Base-by-base conservation (phyloP, 2,329 filamentous ascomycete species). In the Gnomoniopsis sp. region DNA sequence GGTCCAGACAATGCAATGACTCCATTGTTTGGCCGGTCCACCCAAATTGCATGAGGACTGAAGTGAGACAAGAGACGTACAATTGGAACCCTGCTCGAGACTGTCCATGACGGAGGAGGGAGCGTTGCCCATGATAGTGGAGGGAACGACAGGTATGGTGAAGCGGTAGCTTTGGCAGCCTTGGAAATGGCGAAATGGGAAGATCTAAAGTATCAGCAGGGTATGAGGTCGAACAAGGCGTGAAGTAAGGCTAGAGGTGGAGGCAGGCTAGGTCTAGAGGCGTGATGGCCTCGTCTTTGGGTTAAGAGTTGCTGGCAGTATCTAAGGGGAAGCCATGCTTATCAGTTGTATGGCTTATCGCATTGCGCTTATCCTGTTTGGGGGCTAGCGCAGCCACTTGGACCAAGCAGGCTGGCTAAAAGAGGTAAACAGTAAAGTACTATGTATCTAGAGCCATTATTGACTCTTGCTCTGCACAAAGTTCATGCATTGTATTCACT, bases 51-150 rank as follows among this genome's bases (percentile, higher is more conserved):
- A 41, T n/a, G 36, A 19, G 33, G 22, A 21, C 21, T 43, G 15
- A 33, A 41, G 41, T 1, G 11, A 48, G 60, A 30, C 30, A 15
- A 38, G 23, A 34, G 38, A 63, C 68, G 53, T 79, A 97, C 93
- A 99, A 81, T 99, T 99, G 68, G 93, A 95, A 68, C 89, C 91
- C 71, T 96, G 90, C 73, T 97, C 93, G 70, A 99, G 97, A 77
- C 89, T 95, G 77, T 98, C 93, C 75, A 98, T 83, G 73, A 98
- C 88, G 67, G 82, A 78, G 72, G 86, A 88, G 66, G 84, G 86
- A 59, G 84, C 84, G 75, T 89, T 88, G 67, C 86, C 86, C 86
- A 89, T 89, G 65, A 66, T 49, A 19, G 22, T 15, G 30, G 30
- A 22, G 36, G 46, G 36, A 36, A 43, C 19, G 48, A 34, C 41